Percentiles rank a stretch among this genome's conserved stretches.
These are phyloP conservation scores for Pythium brassicae DNA, from an alignment of 352 stramenopile species.

Conservation along the genomic window DNA sequence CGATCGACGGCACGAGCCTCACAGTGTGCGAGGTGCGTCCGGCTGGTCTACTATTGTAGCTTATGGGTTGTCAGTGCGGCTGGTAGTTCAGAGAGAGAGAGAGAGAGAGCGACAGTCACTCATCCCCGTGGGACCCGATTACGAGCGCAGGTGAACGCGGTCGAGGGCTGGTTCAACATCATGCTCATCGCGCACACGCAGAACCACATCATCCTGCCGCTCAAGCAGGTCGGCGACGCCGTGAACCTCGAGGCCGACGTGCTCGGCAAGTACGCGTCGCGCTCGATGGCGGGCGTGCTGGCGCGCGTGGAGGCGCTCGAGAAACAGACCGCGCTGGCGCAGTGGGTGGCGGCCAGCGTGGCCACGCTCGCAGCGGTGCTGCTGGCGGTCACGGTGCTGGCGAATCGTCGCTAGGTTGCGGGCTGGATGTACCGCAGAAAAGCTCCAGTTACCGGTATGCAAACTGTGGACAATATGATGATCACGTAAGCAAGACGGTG, in stretches of 20 bases:
- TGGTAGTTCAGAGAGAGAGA: no score
- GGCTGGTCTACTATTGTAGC: no score
- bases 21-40: slow-evolving; percentile 90
- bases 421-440: no score
- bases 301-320: slow-evolving; percentile 62
- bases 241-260: slow-evolving; percentile 94
- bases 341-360: slow-evolving; percentile 27
- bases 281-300: slow-evolving; percentile 59
- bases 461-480: neutral
- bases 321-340: slow-evolving; percentile 33
- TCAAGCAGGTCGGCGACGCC: slow-evolving; percentile 83
- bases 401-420: slow-evolving; percentile 5
- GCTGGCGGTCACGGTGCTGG: slow-evolving; percentile 22
- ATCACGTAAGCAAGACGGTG: neutral
- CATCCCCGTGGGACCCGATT: no score
- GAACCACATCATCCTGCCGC: slow-evolving; percentile 94
- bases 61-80: no score
- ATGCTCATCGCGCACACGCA: slow-evolving; percentile 99
- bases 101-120: no score
- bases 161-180: slow-evolving; percentile 94
- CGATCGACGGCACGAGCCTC: slow-evolving; percentile 97
- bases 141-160: slow-evolving; percentile 43
- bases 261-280: slow-evolving; percentile 89
- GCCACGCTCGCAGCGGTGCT: slow-evolving; percentile 21
- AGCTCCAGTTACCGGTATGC: no score